phyloP scores from a whole-genome alignment of 1,284 basidiomycete genomes.

The Rhodotorula sp. region DNA sequence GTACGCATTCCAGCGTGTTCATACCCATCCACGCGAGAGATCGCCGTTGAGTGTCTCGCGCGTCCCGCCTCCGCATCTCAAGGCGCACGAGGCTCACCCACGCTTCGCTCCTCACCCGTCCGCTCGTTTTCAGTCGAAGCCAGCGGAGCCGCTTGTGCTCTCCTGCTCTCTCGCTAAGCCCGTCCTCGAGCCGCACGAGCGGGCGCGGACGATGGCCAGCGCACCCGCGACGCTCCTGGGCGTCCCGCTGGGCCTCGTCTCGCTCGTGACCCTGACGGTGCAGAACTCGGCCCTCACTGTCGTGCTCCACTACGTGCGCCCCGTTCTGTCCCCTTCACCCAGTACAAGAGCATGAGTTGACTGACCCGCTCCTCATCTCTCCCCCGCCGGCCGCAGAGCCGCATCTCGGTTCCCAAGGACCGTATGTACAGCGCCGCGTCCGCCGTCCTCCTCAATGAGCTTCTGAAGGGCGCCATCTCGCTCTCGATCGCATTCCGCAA shows the following conservation, averaged over 20 bases:
- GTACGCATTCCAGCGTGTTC: no score
- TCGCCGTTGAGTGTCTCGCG: no score
- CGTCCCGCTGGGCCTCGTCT: conserved; percentile 38
- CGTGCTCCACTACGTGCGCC: conserved; percentile 77
- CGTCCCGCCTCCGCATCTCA: background rate
- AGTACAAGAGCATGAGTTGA: background rate
- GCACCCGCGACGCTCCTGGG: conserved; percentile 15
- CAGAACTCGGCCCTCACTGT: conserved; percentile 88
- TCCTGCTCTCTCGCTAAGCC: background rate
- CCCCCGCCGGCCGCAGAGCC: conserved; percentile 42
- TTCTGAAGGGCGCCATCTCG: conserved; percentile 87
- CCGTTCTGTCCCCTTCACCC: background rate
- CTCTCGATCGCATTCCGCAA: conserved; percentile 63
- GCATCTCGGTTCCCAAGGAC: conserved; percentile 44
- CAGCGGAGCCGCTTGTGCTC: no score
- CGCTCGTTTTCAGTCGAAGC: no score
- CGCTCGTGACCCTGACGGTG: conserved; percentile 81
- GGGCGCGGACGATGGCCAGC: background rate
- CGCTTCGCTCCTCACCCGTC: no score
- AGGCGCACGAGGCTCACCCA: background rate
- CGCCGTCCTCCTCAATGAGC: conserved; percentile 88
- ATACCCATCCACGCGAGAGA: no score
- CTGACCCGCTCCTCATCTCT: background rate
- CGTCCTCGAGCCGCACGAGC: background rate
- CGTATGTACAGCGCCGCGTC: conserved; percentile 81